Conservation (phyloP, 106 monocot species). For the Amphibolis antarctica region DNA sequence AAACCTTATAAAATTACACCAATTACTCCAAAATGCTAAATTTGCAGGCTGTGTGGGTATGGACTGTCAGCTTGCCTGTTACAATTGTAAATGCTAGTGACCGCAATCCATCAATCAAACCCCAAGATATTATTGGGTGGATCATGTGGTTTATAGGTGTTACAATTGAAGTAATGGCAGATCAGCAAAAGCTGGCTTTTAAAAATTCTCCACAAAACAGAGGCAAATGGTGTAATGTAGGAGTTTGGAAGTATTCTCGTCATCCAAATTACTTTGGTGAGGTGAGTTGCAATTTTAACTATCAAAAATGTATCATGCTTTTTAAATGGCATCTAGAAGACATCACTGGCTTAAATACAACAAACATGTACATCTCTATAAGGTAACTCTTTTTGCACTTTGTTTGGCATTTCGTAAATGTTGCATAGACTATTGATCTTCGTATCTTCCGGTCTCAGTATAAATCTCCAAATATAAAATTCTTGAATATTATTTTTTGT, state of each 20-base stretch:
- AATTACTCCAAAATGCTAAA: neutral
- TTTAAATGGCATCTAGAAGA: no score
- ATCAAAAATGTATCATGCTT: no score
- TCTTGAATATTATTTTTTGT: no score
- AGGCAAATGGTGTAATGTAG: constrained; percentile 81
- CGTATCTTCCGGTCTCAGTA: no score
- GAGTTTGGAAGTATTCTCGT: constrained; percentile 92
- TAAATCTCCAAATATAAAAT: no score
- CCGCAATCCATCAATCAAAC: constrained; percentile 53
- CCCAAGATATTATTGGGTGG: constrained; percentile 94
- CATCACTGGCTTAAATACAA: no score
- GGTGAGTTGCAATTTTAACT: constrained; percentile 20
- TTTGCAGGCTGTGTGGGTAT: constrained; percentile 89
- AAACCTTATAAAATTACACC: neutral
- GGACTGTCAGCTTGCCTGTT: constrained; percentile 94
- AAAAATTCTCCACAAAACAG: constrained; percentile 61
- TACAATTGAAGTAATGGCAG: constrained; percentile 60
- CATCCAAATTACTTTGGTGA: constrained; percentile 99
- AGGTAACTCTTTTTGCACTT: no score
- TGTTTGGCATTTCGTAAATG: no score
- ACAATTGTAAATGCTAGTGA: constrained; percentile 85
- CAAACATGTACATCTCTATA: no score
- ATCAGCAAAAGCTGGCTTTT: constrained; percentile 86
- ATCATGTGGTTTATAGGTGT: constrained; percentile 81
- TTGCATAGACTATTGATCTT: no score